Base-by-base conservation (phyloP, 73 alveolate genomes). In the Paramecium tetraurelia region DNA sequence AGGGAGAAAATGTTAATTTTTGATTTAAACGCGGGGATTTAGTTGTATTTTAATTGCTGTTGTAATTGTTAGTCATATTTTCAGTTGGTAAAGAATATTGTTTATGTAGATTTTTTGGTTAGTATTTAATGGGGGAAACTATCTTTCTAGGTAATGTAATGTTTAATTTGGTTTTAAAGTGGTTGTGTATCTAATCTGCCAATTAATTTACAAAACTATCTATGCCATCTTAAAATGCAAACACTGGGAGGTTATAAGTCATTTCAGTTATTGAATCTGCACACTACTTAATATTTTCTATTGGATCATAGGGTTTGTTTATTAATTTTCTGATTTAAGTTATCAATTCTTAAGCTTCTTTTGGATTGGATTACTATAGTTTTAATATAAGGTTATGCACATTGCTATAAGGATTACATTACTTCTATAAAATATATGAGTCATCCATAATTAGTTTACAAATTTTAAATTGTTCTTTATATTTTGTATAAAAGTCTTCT, bases 181-280 rank as follows among this genome's bases (percentile, higher is more conserved):
- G 90, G 24, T 43, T 44, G 11, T 33, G 57, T 46, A 80, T 22
- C 16, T 22, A 3, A 24, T 80, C 90, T 0, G 46, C 43, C 53
- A 80, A 41, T 80, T 80, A n/a, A 24, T 43, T 41, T 20, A 14
- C 43, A 21, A 80, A 22, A 14, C 3, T 18, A 31, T 80, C 90
- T 11, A 80, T 80, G 4, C 90, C 90, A 22, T 80, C 90, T 46
- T 80, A 80, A 80, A 80, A 80, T 80, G 70, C 46, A 80, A 31
- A 80, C 31, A 80, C 90, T 18, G 90, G 90, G 5, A 80, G 46
- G 46, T 80, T 80, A 24, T 43, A 44, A 12, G 90, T 80, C 90
- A 80, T 80, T 80, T 80, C 90, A 5, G 90, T 80, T 9, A 80
- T 80, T 44, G 46, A 31, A 22, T 80, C 90, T 31, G 72, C 90